Conservation (phyloP, 2,329 filamentous ascomycete species). For the Colletotrichum tropicale region DNA sequence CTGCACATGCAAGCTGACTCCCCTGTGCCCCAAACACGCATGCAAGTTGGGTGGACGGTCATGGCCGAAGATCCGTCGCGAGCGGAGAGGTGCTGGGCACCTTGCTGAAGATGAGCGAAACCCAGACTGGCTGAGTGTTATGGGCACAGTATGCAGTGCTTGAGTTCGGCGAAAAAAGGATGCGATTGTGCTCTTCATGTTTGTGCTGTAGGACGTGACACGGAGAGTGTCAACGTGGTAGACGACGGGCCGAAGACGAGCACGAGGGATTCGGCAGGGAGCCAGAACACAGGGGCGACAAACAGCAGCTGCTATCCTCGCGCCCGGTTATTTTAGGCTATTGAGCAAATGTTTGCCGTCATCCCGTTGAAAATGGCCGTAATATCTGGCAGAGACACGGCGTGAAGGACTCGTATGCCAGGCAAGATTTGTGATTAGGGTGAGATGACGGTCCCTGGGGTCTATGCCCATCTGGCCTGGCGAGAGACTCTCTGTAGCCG, state of each 20-base stretch:
- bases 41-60: background rate
- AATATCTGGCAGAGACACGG: background rate
- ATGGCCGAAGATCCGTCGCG: slow-evolving; percentile 3
- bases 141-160: background rate
- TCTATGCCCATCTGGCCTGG: background rate
- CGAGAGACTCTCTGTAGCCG: background rate
- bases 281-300: background rate
- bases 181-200: background rate
- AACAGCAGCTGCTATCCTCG: background rate
- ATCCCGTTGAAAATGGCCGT: background rate
- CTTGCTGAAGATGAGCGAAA: background rate
- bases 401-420: background rate
- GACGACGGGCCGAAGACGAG: background rate
- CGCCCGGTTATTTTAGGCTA: background rate
- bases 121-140: background rate
- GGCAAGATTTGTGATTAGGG: background rate
- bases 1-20: background rate
- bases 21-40: background rate
- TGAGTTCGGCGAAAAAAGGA: background rate
- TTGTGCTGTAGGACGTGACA: background rate
- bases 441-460: background rate
- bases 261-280: background rate
- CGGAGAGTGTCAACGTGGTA: background rate
- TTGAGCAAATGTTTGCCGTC: background rate
- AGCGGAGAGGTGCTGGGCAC: background rate